Base-by-base conservation (phyloP, 305 asterid genomes). In the Fraxinus nigra region DNA sequence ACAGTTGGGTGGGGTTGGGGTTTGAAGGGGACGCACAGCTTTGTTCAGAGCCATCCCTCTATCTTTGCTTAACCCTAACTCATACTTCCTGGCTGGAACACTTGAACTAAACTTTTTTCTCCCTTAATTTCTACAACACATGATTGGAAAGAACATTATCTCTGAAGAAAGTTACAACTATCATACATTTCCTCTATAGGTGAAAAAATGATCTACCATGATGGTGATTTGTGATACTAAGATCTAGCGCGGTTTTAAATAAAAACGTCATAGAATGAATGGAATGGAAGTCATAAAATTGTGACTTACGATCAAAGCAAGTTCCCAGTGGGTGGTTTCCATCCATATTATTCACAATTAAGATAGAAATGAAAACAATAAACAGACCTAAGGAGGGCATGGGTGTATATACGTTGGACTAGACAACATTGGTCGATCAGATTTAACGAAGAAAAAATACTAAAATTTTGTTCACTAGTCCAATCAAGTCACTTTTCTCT, bases 41-140 rank as follows among this genome's bases (percentile, higher is more conserved):
- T 65, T 63, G n/a, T 8, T 24, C n/a, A 65, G 72, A 65, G 34
- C 72, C 34, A 65, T 65, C 72, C 72, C 37, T 65, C 37, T 7
- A 20, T 67, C 87, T 85, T 85, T 79, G 88, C 90, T 87, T 85
- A n/a, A 69, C 76, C 37, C 61, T 30, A 81, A 87, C 88, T 85
- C 90, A 69, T 54, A 20, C 78, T 72, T 26, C 18, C 56, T 43
- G 56, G 28, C 79, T 73, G 16, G 54, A 74, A 84, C 87, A 82
- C 84, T 84, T 84, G 86, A 69, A 77, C 34, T 37, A 10, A 63
- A 72, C 4, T 6, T 33, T 1, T 33, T 6, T 34, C 7, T 33
- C 35, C 26, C 30, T 54, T 75, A 80, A 56, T 84, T 48, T 75
- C 85, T 56, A 80, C 14, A 24, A 20, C 38, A 2, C 63, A 28